These are phyloP conservation scores for Coprinopsis strossmayeri DNA, from an alignment of 768 basidiomycete genomes.

Conservation along the genomic window DNA sequence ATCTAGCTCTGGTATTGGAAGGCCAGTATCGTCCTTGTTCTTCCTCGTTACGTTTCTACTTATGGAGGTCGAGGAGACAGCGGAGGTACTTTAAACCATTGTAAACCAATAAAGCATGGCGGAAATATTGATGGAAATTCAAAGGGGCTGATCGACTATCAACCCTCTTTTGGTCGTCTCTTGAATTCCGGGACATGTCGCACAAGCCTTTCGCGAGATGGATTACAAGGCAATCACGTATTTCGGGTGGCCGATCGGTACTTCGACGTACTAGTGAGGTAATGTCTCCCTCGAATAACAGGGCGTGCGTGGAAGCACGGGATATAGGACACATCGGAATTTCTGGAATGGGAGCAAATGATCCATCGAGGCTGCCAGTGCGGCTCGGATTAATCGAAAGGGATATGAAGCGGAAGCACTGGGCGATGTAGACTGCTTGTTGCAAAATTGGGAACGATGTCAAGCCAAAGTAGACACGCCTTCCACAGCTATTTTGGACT, in stretches of 20 bases:
- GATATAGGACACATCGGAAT: background rate
- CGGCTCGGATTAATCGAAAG: constrained; percentile 4
- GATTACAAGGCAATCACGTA: no score
- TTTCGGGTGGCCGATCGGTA: no score
- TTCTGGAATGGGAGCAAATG: constrained; percentile 1
- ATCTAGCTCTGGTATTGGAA: no score
- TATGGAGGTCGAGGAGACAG: no score
- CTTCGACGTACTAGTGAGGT: no score
- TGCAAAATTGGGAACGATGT: background rate
- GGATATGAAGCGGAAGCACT: constrained; percentile 1
- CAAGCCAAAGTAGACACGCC: background rate
- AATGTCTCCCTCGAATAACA: no score
- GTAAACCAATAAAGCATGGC: no score
- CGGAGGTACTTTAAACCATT: no score
- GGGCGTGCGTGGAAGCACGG: background rate
- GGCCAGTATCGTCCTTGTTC: no score
- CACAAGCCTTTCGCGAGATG: no score
- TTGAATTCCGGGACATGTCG: background rate
- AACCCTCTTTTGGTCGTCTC: background rate
- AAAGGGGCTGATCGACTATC: background rate
- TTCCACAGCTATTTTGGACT: background rate
- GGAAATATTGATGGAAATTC: background rate
- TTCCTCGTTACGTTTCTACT: no score
- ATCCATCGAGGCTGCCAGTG: constrained; percentile 2
- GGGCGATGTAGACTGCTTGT: background rate